phyloP scores from a whole-genome alignment of 148 eudicot genomes.

The Rhododendron ovatum region DNA sequence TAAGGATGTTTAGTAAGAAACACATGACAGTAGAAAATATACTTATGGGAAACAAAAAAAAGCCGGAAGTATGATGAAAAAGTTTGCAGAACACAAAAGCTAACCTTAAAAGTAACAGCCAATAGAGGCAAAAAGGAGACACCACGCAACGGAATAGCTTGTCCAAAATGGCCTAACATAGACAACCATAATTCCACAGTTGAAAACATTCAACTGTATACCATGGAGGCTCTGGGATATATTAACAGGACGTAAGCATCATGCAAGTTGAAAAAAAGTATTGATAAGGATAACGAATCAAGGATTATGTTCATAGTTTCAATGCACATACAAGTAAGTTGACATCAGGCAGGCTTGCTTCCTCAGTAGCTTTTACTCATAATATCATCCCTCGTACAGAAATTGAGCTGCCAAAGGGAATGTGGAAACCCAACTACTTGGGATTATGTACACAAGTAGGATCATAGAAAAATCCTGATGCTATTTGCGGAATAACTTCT shows the following conservation, averaged over 20 bases:
- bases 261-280: not conserved
- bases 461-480: not conserved
- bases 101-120: not conserved
- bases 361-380: not conserved
- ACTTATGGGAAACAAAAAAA: not conserved
- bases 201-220: not conserved
- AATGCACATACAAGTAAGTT: constrained; percentile 3
- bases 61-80: not conserved
- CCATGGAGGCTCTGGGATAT: not conserved
- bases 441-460: not conserved
- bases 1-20: not conserved
- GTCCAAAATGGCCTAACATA: not conserved
- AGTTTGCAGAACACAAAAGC: not conserved
- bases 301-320: not conserved
- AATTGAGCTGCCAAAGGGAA: not conserved
- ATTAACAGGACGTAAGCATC: not conserved
- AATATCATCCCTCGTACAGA: not conserved
- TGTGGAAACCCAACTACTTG: not conserved
- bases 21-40: not conserved
- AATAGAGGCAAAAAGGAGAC: not conserved
- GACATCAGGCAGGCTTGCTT: not conserved
- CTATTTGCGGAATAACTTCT: not conserved
- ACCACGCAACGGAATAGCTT: not conserved
- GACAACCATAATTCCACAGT: not conserved
- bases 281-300: not conserved